Base-by-base conservation (phyloP, 2,329 filamentous ascomycete species). In the Fusarium penzigii region DNA sequence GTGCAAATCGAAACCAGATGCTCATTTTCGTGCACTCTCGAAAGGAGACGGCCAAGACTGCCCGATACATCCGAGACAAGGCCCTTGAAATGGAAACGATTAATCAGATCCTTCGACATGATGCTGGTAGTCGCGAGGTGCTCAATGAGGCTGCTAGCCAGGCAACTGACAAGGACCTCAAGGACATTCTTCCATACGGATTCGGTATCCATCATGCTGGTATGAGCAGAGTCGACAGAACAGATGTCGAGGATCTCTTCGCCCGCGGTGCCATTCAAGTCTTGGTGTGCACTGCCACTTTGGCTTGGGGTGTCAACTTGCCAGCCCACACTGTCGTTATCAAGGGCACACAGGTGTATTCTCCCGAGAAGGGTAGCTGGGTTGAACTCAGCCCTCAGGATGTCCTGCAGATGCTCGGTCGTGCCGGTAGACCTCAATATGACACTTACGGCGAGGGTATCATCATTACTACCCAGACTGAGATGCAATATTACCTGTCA, bases 191-290 rank as follows among this genome's bases (percentile, higher is more conserved):
- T 68, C 94, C 94, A 0, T 97, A 97, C 64, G 94, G 95, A 7
- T 95, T 99, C 63, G 94, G 94, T 67, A 99, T 99, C 55, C 94
- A 99, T 75, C 94, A 99, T 73, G 94, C 94, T 67, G 94, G 94
- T 73, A 95, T 99, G 90, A 95, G 86, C 70, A 85, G 94, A 70
- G 86, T 88, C n/a, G 95, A 99, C 77, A 88, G 95, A 74, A 92
- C 89, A 29, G 90, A 93, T 45, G 94, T 99, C 12, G 93, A 97
- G 68, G 93, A 96, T 68, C 83, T 99, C 17, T 99, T 99, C 66
- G 85, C 89, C 42, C 89, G 92, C 68, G 93, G 93, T 56, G 86
- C 89, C 32, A 90, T 99, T 38, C 92, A 97, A 70, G 94, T 99
- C 2, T 85, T 99, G 46, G 93, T 97, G 36, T 97, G 92, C 73